Percentiles rank a stretch among this genome's conserved stretches.
Conservation (phyloP, 495 filamentous ascomycete species). For the Trichoderma reesei region DNA sequence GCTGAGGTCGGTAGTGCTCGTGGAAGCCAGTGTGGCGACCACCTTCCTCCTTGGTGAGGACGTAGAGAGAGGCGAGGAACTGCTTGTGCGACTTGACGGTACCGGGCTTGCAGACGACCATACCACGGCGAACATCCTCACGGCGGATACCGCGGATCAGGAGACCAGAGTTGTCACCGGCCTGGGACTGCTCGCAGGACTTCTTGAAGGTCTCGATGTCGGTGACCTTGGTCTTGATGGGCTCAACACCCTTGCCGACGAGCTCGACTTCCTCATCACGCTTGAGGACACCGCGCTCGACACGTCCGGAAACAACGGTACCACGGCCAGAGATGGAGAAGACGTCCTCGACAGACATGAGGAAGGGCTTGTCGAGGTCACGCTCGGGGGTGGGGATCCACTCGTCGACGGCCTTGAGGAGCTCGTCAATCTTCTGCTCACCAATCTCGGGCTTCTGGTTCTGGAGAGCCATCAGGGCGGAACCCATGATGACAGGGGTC, state of each 20-base stretch:
- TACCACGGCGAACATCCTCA: conserved; percentile 87
- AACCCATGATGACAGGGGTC: conserved; percentile 92
- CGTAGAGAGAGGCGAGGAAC: conserved; percentile 92
- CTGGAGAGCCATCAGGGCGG: conserved; percentile 92
- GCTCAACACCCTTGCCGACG: conserved; percentile 62
- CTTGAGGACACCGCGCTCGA: conserved; percentile 90
- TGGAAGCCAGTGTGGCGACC: conserved; percentile 90
- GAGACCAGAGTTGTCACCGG: conserved; percentile 97
- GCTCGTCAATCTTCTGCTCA: conserved; percentile 70
- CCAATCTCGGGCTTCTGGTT: conserved; percentile 80
- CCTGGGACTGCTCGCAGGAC: conserved; percentile 83
- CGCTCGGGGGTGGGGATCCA: conserved; percentile 95
- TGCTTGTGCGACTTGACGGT: conserved; percentile 70
- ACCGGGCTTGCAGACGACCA: conserved; percentile 78
- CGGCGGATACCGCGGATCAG: conserved; percentile 89
- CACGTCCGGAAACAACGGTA: conserved; percentile 92
- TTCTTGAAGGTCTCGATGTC: conserved; percentile 99
- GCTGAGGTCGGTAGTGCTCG: conserved; percentile 89
- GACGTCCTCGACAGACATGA: conserved; percentile 97
- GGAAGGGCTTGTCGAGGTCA: conserved; percentile 90
- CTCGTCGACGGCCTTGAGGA: conserved; percentile 79
- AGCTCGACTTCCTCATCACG: conserved; percentile 89
- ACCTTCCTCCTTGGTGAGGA: conserved; percentile 94
- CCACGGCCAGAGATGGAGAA: conserved; percentile 97
- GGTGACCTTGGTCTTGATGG: conserved; percentile 97